These are phyloP conservation scores for Lipomyces orientalis DNA, from an alignment of 805 yeast species.

Conservation along the genomic window DNA sequence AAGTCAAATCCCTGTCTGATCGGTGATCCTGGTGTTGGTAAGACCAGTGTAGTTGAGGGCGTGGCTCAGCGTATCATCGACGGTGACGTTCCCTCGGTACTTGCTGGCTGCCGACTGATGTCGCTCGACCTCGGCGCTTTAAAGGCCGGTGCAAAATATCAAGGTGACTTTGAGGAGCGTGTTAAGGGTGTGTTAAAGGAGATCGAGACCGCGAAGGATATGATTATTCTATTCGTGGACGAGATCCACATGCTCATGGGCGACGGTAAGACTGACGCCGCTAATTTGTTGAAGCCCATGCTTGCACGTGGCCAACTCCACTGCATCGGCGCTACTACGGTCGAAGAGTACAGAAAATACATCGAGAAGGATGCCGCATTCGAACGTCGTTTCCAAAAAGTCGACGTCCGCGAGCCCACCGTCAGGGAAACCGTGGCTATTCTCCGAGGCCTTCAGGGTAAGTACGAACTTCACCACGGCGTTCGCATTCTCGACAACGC, in stretches of 20 bases:
- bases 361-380: constrained; percentile 98
- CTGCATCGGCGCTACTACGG: constrained; percentile 98
- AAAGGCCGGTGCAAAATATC: constrained; percentile 98
- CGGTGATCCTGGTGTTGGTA: constrained; percentile 99
- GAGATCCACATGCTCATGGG: constrained; percentile 99
- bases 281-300: constrained; percentile 95
- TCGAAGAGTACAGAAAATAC: constrained; percentile 89
- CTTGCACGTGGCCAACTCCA: constrained; percentile 95
- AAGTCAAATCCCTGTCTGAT: constrained; percentile 95
- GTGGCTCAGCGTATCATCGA: constrained; percentile 97
- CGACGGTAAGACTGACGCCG: constrained; percentile 97
- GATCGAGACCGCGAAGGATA: constrained; percentile 73
- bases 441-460: constrained; percentile 92
- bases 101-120: constrained; percentile 79
- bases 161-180: constrained; percentile 98
- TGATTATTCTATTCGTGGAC: constrained; percentile 91
- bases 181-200: constrained; percentile 95
- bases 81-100: constrained; percentile 89
- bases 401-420: constrained; percentile 94
- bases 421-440: constrained; percentile 93
- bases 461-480: constrained; percentile 96
- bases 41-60: constrained; percentile 97
- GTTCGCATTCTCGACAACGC: constrained; percentile 95
- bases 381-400: constrained; percentile 97
- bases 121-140: constrained; percentile 94